Conservation (phyloP, 2,329 filamentous ascomycete species). For the Dactylellina cionopaga region DNA sequence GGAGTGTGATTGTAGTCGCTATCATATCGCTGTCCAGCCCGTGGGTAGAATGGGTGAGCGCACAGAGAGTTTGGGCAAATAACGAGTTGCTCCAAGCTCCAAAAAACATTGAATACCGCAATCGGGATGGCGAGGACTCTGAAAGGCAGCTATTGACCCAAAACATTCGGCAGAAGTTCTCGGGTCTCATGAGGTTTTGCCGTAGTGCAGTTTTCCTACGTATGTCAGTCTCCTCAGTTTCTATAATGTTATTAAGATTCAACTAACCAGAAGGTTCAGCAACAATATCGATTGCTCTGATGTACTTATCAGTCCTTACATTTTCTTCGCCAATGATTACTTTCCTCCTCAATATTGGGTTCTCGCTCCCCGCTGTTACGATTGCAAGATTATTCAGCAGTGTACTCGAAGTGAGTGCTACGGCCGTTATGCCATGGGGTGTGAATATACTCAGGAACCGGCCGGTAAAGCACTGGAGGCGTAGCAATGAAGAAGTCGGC, state of each 20-base stretch:
- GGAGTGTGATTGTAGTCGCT: slow-evolving; percentile 62
- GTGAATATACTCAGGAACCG: slow-evolving; percentile 59
- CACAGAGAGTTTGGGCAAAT: slow-evolving; percentile 61
- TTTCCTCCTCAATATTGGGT: slow-evolving; percentile 66
- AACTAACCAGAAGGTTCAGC: slow-evolving; percentile 55
- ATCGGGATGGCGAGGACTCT: not conserved
- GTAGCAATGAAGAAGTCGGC: slow-evolving; percentile 29
- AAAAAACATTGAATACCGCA: slow-evolving; percentile 54
- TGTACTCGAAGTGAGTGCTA: slow-evolving; percentile 67
- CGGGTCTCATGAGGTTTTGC: slow-evolving; percentile 61
- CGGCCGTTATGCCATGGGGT: slow-evolving; percentile 65
- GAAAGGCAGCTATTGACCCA: not conserved
- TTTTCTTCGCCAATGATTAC: slow-evolving; percentile 69
- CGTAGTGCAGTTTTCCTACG: slow-evolving; percentile 61
- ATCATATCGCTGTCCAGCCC: slow-evolving; percentile 63
- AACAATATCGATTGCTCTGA: slow-evolving; percentile 65
- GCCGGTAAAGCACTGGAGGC: slow-evolving; percentile 32
- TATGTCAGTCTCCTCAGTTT: slow-evolving; percentile 14
- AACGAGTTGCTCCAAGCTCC: slow-evolving; percentile 58
- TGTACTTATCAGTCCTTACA: slow-evolving; percentile 68
- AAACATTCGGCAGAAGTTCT: slow-evolving; percentile 55
- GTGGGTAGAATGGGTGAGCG: slow-evolving; percentile 61
- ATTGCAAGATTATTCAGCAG: slow-evolving; percentile 62
- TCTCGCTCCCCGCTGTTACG: slow-evolving; percentile 62
- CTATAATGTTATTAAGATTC: not conserved